These are phyloP conservation scores for Citrullus colocynthis DNA, from an alignment of 306 rosid genomes.

Conservation along the genomic window DNA sequence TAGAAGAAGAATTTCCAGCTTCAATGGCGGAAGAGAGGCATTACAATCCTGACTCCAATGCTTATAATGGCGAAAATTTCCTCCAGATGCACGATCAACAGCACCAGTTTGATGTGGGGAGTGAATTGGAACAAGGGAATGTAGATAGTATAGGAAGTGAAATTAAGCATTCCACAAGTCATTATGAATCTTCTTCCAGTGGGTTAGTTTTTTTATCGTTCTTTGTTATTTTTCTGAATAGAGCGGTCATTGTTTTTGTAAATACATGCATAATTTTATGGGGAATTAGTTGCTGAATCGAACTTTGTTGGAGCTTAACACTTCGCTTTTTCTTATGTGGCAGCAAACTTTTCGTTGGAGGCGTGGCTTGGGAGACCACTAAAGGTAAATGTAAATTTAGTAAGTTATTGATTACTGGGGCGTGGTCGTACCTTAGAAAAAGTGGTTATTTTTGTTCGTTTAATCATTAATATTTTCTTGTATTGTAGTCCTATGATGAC, in stretches of 20 bases:
- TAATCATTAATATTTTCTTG: background rate
- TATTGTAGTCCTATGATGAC: background rate
- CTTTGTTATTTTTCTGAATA: background rate
- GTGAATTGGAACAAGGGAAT: conserved; percentile 3
- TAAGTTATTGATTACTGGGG: background rate
- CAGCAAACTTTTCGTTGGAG: conserved; percentile 61
- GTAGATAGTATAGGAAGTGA: conserved; percentile 9
- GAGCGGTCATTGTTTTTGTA: background rate
- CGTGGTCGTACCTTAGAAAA: background rate
- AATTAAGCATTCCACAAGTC: conserved; percentile 19
- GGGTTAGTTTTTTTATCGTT: conserved; percentile 33
- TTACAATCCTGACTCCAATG: conserved; percentile 7
- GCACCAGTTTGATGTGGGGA: conserved; percentile 9
- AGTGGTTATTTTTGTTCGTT: background rate
- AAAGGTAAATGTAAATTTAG: conserved; percentile 29
- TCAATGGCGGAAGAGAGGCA: conserved; percentile 11
- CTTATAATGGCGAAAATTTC: conserved; percentile 14
- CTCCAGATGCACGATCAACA: background rate
- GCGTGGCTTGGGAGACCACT: conserved; percentile 59
- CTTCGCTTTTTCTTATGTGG: conserved; percentile 7
- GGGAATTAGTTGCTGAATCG: background rate
- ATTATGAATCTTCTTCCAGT: conserved; percentile 21
- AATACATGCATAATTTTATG: background rate
- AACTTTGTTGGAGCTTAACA: background rate
- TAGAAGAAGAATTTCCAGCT: background rate